These are phyloP conservation scores for Salicornia ramosissima DNA, from an alignment of 148 eudicot species.

Conservation along the genomic window DNA sequence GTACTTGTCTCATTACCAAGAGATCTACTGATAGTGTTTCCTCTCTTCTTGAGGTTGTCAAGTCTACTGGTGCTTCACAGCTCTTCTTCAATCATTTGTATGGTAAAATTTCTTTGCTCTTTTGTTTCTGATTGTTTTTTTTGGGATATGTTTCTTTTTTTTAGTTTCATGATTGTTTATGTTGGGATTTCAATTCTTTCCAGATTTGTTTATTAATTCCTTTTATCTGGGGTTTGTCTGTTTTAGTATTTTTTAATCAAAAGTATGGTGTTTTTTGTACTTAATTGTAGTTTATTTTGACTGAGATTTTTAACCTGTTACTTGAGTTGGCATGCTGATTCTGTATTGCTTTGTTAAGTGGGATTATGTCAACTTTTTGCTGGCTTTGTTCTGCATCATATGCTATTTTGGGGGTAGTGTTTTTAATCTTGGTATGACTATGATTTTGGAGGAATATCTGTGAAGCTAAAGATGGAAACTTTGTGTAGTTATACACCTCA, in stretches of 20 bases:
- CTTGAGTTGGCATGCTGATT: not conserved
- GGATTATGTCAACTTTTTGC: not conserved
- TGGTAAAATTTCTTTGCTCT: conserved; percentile 34
- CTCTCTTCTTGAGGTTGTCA: conserved; percentile 69
- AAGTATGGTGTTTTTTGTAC: not conserved
- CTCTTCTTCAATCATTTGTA: conserved; percentile 87
- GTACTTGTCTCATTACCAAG: conserved; percentile 73
- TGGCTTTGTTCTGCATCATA: no score
- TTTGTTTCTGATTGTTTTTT: not conserved
- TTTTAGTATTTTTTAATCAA: not conserved
- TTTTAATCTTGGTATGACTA: conserved; percentile 26
- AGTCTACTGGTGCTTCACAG: conserved; percentile 80
- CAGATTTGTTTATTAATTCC: not conserved
- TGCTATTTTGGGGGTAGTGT: conserved; percentile 19
- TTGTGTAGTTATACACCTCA: not conserved
- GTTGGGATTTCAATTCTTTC: no score
- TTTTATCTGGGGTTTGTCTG: not conserved
- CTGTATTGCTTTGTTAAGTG: not conserved
- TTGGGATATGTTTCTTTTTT: not conserved
- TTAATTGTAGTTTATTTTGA: not conserved
- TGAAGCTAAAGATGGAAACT: not conserved
- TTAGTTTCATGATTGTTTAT: no score
- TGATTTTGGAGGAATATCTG: conserved; percentile 7
- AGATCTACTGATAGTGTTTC: conserved; percentile 83
- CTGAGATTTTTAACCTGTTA: not conserved